Conservation (phyloP, 2,329 filamentous ascomycete genomes). For the Colletotrichum endophyticum region DNA sequence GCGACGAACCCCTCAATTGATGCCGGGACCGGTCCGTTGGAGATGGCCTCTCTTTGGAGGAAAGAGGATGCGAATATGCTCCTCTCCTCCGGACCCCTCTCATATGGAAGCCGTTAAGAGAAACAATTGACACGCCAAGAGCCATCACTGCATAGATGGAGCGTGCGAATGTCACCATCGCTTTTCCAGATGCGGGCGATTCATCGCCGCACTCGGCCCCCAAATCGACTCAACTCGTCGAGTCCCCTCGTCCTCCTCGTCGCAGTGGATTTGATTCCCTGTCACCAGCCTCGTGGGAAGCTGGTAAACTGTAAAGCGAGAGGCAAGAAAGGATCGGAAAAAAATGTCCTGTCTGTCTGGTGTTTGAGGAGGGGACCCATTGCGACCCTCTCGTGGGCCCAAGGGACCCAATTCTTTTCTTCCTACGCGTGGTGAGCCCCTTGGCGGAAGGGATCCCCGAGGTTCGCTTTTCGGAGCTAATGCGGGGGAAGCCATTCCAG, state of each 20-base stretch:
- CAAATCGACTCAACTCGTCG: not conserved
- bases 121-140: not conserved
- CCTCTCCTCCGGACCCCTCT: not conserved
- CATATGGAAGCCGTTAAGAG: not conserved
- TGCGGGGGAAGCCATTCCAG: constrained; percentile 4
- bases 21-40: not conserved
- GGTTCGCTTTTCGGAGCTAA: not conserved
- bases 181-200: not conserved
- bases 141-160: not conserved
- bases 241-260: not conserved
- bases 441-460: not conserved
- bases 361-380: not conserved
- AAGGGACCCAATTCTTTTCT: not conserved
- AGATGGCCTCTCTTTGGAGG: not conserved
- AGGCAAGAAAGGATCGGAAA: not conserved
- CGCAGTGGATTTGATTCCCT: constrained; percentile 1
- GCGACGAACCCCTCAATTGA: not conserved
- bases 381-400: not conserved
- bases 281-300: constrained; percentile 10
- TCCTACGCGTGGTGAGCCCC: not conserved
- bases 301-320: not conserved
- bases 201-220: not conserved
- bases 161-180: not conserved
- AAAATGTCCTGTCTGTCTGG: not conserved
- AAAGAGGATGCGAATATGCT: not conserved